These are phyloP conservation scores for Coniochaeta hoffmannii DNA, from an alignment of 2,329 filamentous ascomycete genomes.

Conservation along the genomic window DNA sequence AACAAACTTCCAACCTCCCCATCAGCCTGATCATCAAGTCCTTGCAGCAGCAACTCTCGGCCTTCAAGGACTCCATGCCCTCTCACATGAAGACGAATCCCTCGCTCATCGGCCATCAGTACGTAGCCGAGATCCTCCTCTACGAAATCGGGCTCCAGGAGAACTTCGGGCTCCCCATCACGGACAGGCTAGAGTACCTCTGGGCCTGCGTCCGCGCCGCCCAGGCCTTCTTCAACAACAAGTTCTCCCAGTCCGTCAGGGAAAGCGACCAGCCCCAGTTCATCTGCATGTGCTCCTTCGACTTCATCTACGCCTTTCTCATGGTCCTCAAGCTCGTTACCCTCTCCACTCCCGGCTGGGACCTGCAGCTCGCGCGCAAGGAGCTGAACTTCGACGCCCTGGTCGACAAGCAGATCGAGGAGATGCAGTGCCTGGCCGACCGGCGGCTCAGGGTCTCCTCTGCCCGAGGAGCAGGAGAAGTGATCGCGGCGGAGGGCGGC, in stretches of 20 bases:
- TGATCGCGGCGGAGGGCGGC: too few relatives aligned
- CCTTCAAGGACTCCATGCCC: constrained; percentile 28
- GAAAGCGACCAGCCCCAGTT: constrained; percentile 31
- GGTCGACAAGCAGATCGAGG: constrained; percentile 21
- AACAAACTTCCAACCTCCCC: constrained; percentile 18
- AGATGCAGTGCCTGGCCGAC: constrained; percentile 20
- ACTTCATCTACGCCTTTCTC: constrained; percentile 39
- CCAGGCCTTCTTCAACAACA: constrained; percentile 29
- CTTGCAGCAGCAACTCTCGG: constrained; percentile 35
- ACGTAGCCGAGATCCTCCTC: constrained; percentile 37
- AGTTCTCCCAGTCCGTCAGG: constrained; percentile 11
- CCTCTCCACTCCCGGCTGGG: constrained; percentile 36
- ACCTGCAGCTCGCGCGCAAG: constrained; percentile 25
- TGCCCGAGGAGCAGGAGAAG: neutral
- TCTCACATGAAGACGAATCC: constrained; percentile 26
- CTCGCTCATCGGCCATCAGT: constrained; percentile 31
- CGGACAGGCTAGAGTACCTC: constrained; percentile 37
- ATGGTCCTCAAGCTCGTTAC: constrained; percentile 38
- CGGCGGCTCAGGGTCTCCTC: constrained; percentile 8
- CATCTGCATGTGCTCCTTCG: constrained; percentile 33
- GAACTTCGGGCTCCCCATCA: constrained; percentile 21
- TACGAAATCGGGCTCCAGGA: constrained; percentile 39
- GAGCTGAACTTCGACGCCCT: constrained; percentile 26
- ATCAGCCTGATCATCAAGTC: constrained; percentile 32
- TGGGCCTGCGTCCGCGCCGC: constrained; percentile 34